Conservation (phyloP, 108 stramenopile genomes). For the Stephanodiscus minutulus region DNA sequence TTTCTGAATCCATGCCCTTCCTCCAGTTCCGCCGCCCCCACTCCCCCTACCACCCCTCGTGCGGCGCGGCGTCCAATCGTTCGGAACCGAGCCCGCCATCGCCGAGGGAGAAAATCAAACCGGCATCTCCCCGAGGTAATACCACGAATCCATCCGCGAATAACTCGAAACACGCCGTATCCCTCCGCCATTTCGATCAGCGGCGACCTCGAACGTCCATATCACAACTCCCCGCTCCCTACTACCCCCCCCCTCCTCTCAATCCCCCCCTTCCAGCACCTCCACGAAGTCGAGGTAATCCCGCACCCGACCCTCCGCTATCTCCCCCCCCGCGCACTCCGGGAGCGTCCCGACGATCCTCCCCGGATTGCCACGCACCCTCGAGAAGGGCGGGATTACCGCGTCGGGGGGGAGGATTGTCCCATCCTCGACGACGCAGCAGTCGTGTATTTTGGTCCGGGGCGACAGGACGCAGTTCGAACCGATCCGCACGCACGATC, state of each 20-base stretch:
- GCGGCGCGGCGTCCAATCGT: too few relatives aligned
- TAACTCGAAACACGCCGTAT: too few relatives aligned
- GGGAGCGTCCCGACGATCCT: conserved; percentile 52
- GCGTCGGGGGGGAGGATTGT: conserved; percentile 41
- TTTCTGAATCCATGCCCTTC: too few relatives aligned
- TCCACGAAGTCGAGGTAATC: conserved; percentile 39
- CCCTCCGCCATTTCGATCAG: too few relatives aligned
- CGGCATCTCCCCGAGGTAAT: too few relatives aligned
- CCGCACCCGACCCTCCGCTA: conserved; percentile 39
- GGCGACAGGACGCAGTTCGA: conserved; percentile 26
- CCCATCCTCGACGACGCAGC: conserved; percentile 44
- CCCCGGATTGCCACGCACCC: conserved; percentile 52
- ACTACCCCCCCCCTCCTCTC: neutral
- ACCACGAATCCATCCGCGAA: too few relatives aligned
- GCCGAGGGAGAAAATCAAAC: too few relatives aligned
- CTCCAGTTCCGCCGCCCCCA: too few relatives aligned
- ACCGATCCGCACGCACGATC: conserved; percentile 51
- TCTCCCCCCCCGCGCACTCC: conserved; percentile 45
- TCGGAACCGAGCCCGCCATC: too few relatives aligned
- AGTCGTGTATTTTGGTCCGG: conserved; percentile 49
- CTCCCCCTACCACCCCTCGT: too few relatives aligned
- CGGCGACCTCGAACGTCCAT: too few relatives aligned
- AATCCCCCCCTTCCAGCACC: conserved; percentile 15
- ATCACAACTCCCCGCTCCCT: too few relatives aligned
- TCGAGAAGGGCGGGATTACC: conserved; percentile 54